phyloP scores from a whole-genome alignment of 371 early-diverging fungal genomes.

The Mucor sp. region DNA sequence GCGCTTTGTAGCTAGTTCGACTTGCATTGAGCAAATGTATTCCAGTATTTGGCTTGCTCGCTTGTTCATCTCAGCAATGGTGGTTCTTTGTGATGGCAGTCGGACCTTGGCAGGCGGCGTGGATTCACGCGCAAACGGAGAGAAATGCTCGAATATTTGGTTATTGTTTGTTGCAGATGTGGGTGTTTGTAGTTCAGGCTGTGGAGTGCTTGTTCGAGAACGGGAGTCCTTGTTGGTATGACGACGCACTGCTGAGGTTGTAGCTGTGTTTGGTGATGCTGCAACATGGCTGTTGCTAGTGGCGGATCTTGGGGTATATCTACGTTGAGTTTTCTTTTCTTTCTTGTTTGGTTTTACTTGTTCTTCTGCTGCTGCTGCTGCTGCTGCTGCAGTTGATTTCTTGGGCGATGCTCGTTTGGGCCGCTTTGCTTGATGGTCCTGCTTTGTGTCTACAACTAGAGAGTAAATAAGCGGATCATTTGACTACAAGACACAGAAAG shows the following conservation, averaged over 20 bases:
- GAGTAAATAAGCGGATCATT: not conserved
- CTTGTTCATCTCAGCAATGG: conserved; percentile 58
- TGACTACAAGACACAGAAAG: no score
- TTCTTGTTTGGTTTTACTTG: conserved; percentile 7
- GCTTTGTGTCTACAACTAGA: not conserved
- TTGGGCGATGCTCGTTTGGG: not conserved
- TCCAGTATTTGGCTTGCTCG: conserved; percentile 59
- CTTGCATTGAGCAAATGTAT: conserved; percentile 57
- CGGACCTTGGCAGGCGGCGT: conserved; percentile 49
- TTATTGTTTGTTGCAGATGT: conserved; percentile 9
- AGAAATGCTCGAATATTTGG: conserved; percentile 21
- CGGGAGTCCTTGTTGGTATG: conserved; percentile 8
- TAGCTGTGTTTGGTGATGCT: not conserved
- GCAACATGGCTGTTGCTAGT: not conserved
- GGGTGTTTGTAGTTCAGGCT: conserved; percentile 24
- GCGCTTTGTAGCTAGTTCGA: conserved; percentile 40
- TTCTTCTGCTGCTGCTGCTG: not conserved
- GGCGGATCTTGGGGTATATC: conserved; percentile 10
- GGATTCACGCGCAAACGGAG: conserved; percentile 20
- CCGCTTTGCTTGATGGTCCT: not conserved
- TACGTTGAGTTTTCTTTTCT: conserved; percentile 11
- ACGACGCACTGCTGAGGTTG: conserved; percentile 6
- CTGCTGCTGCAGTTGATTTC: not conserved
- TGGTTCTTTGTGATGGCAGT: conserved; percentile 47
- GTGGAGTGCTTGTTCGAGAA: conserved; percentile 27